Evolutionary conservation across 2,329 filamentous ascomycete genomes (phyloP).

Genomic region (Monosporascus sp.): DNA sequence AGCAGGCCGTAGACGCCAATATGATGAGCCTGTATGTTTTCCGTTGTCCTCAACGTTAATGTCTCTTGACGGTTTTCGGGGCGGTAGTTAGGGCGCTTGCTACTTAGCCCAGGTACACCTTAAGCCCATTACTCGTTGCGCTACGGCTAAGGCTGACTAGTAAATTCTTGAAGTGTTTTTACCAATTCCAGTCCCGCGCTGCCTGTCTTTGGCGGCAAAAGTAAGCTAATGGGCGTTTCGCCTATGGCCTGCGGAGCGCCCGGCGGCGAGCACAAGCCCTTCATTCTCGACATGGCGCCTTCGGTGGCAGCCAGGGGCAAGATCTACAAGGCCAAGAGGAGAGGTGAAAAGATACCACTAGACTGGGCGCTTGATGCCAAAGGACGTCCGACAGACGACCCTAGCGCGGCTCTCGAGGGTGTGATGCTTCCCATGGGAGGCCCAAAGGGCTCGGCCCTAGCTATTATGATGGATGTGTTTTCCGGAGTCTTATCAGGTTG

Average conservation of each 20-base stretch:
- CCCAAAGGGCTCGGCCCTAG: constrained; percentile 70
- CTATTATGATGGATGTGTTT: constrained; percentile 88
- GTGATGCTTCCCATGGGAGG: constrained; percentile 86
- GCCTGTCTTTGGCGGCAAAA: constrained; percentile 63
- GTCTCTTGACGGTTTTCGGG: neutral
- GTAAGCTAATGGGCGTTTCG: constrained; percentile 67
- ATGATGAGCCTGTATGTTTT: constrained; percentile 55
- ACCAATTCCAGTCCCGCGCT: constrained; percentile 69
- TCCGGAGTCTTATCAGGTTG: constrained; percentile 63
- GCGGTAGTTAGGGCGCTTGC: neutral
- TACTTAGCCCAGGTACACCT: neutral
- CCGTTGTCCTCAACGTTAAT: neutral
- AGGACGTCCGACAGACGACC: constrained; percentile 66
- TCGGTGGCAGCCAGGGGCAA: constrained; percentile 66
- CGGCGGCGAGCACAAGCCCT: constrained; percentile 50
- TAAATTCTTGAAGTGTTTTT: constrained; percentile 41
- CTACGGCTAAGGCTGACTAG: too few relatives aligned
- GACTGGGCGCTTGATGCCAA: constrained; percentile 74
- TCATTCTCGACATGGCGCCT: constrained; percentile 73
- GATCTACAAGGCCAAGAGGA: constrained; percentile 63
- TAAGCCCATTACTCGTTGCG: too few relatives aligned
- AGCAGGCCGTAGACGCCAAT: constrained; percentile 66
- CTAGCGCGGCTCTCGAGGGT: constrained; percentile 63
- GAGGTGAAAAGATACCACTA: constrained; percentile 62
- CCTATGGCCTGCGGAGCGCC: constrained; percentile 75